These are phyloP conservation scores for Clarireedia sp. DNA, from an alignment of 2,329 filamentous ascomycete genomes.

Conservation along the genomic window DNA sequence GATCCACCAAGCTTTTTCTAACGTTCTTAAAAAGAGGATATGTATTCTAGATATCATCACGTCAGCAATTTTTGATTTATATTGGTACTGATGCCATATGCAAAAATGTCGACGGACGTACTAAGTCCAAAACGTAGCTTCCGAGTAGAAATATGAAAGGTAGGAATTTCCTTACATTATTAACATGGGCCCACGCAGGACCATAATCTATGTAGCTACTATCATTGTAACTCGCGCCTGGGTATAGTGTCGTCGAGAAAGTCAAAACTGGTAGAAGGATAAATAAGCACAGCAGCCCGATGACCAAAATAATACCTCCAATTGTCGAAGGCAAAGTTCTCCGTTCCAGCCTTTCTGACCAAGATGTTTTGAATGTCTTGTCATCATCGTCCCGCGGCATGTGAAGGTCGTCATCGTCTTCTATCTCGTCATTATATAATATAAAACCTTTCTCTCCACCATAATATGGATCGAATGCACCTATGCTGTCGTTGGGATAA, in stretches of 20 bases:
- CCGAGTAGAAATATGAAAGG: background rate
- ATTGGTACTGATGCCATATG: background rate
- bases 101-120: background rate
- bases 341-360: conserved; percentile 37
- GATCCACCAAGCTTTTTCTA: conserved; percentile 41
- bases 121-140: background rate
- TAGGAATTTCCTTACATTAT: conserved; percentile 26
- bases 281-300: conserved; percentile 42
- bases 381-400: conserved; percentile 45
- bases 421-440: conserved; percentile 41
- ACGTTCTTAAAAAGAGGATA: conserved; percentile 42
- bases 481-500: conserved; percentile 41
- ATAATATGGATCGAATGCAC: conserved; percentile 35
- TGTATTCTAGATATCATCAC: conserved; percentile 13
- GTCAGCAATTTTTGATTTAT: background rate
- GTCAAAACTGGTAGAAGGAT: conserved; percentile 43
- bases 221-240: background rate
- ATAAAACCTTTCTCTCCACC: conserved; percentile 33
- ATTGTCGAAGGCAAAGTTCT: conserved; percentile 34
- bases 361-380: conserved; percentile 31
- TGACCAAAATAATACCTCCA: conserved; percentile 35
- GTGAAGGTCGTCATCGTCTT: conserved; percentile 47
- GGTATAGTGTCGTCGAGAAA: conserved; percentile 27
- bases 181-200: conserved; percentile 38
- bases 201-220: conserved; percentile 10